Evolutionary conservation across 2,329 filamentous ascomycete species (phyloP), one percentile per base, ranked within the genome.

Genomic region (Helotiales sp.): DNA sequence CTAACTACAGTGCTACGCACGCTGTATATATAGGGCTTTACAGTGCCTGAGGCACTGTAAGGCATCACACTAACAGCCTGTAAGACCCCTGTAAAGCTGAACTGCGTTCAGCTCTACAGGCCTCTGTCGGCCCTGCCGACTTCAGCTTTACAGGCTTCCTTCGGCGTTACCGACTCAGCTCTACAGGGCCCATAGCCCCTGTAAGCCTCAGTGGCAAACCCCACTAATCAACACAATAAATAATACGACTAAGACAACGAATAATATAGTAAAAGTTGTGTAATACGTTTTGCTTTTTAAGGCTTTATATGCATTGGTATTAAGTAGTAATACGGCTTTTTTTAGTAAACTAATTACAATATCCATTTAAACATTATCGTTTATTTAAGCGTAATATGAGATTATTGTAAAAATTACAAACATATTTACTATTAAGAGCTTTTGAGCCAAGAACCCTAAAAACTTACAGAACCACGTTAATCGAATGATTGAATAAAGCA

Each of bases 401-500:
- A 70, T 71, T 55, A 69, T 71, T 10, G 58, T 68, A 40, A 71
- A 72, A 22, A 71, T 69, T 30, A 71, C 37, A 63, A 61, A 66
- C 57, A 52, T 54, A 22, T 49, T 45, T 20, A 72, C 69, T 34
- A 69, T 69, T 43, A 55, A 67, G 32, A 70, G 22, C 58, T 63
- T 71, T 30, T 50, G 65, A 63, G 67, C 67, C n/a, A 72, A 71
- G 47, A 68, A 63, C 64, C 61, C 67, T 6, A 57, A 63, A 49
- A 71, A 37, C 62, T 58, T 71, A 43, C 61, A 67, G 63, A 63
- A 57, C 50, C 60, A 72, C 58, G 50, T 71, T 67, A 49, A 70
- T 62, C 67, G 66, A 28, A 63, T 62, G 47, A 72, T 70, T 62
- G 20, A 73, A 69, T 10, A 32, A 11, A 32, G 50, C 60, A 68